A percentile compares a stretch with the other conserved stretches of the same genome.
Evolutionary conservation across 139 green algal genomes (phyloP).

Genomic region (Medakamo hakoo): DNA sequence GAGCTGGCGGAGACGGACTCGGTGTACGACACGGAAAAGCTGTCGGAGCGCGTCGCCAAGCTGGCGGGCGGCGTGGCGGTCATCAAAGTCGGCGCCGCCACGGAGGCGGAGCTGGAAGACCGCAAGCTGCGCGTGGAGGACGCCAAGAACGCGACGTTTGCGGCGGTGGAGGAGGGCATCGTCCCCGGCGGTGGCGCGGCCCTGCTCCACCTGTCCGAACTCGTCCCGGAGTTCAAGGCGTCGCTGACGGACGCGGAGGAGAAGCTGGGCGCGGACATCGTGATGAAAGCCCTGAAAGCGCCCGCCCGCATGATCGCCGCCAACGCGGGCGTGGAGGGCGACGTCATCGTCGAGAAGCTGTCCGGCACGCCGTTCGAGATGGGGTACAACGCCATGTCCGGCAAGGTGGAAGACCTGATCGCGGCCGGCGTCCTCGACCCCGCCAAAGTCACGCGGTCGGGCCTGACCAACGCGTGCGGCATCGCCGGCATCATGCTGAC

Average conservation of each 20-base stretch:
- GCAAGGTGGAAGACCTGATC: slow-evolving; percentile 56
- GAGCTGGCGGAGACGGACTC: slow-evolving; percentile 88
- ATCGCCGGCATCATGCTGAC: slow-evolving; percentile 98
- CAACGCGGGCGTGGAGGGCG: slow-evolving; percentile 80
- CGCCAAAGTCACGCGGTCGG: slow-evolving; percentile 88
- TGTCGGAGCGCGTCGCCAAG: slow-evolving; percentile 97
- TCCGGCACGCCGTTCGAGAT: slow-evolving; percentile 66
- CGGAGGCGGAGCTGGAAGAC: slow-evolving; percentile 97
- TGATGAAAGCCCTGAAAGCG: slow-evolving; percentile 66
- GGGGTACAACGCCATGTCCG: slow-evolving; percentile 81
- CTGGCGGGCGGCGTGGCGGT: slow-evolving; percentile 89
- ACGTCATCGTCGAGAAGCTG: slow-evolving; percentile 82
- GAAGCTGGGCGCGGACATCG: slow-evolving; percentile 81
- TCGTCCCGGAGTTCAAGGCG: slow-evolving; percentile 65
- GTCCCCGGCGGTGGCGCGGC: slow-evolving; percentile 80
- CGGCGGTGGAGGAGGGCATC: slow-evolving; percentile 88
- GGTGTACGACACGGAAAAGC: slow-evolving; percentile 98
- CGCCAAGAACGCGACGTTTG: slow-evolving; percentile 99
- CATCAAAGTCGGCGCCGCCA: slow-evolving; percentile 96
- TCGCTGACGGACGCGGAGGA: slow-evolving; percentile 74
- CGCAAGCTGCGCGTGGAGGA: slow-evolving; percentile 98
- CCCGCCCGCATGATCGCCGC: slow-evolving; percentile 50
- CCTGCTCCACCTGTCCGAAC: slow-evolving; percentile 79
- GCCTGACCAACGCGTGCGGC: slow-evolving; percentile 72
- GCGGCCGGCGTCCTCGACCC: slow-evolving; percentile 88